These are phyloP conservation scores for Stramenopiles sp. DNA, from an alignment of 352 stramenopile genomes.

Conservation along the genomic window DNA sequence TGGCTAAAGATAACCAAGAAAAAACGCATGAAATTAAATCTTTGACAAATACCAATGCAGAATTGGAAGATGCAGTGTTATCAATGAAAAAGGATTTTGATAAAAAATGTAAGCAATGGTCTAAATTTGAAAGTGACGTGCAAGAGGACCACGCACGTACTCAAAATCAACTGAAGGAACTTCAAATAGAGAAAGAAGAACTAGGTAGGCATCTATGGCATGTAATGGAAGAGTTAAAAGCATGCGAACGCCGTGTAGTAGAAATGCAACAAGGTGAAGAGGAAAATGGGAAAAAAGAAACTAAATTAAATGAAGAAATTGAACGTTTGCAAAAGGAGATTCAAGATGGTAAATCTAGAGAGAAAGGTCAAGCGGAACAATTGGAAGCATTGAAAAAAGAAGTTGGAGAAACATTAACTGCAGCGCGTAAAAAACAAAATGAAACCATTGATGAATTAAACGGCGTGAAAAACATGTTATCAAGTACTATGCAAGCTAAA, in stretches of 20 bases:
- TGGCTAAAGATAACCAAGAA: neutral
- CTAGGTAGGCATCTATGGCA: neutral
- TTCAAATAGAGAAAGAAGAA: neutral
- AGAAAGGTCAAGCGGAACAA: neutral
- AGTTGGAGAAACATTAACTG: neutral
- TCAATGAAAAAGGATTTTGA: neutral
- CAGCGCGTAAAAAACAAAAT: neutral
- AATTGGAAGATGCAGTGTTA: neutral
- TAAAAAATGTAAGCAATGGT: neutral
- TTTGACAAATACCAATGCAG: neutral
- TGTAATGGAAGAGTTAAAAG: neutral
- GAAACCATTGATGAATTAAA: neutral
- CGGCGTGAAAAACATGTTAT: neutral
- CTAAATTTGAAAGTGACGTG: neutral
- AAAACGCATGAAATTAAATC: neutral
- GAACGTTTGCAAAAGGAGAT: neutral
- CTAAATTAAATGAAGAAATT: neutral
- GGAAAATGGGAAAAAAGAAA: no score
- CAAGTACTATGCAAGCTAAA: neutral
- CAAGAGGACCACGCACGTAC: neutral
- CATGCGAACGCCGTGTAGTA: neutral
- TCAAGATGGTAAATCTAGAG: neutral
- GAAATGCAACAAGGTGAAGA: neutral
- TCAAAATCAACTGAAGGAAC: neutral
- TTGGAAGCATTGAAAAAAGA: neutral